Conservation (phyloP, 441 rosid species). For the Pelargonium australe region DNA sequence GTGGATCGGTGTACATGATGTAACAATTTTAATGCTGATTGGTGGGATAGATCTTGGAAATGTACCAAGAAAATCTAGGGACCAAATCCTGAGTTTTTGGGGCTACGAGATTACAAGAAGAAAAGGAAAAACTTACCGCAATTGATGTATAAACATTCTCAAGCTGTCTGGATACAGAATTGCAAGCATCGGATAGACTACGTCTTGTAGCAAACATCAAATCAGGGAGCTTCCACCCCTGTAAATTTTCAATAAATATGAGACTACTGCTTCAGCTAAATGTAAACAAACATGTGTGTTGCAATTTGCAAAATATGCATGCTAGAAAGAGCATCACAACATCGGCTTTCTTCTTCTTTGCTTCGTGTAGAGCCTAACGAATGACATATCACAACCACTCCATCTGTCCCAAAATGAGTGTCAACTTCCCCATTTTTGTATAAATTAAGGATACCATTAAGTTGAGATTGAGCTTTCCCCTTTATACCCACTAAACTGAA, state of each 20-base stretch:
- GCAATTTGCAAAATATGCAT: constrained; percentile 4
- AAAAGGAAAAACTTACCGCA: constrained; percentile 36
- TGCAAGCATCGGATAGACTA: constrained; percentile 77
- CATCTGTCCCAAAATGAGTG: too few relatives aligned
- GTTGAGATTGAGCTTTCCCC: too few relatives aligned
- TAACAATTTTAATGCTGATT: not conserved
- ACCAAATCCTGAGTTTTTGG: too few relatives aligned
- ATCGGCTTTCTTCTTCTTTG: not conserved
- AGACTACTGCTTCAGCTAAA: too few relatives aligned
- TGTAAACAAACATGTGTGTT: not conserved
- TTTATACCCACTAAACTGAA: too few relatives aligned
- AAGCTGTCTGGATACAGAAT: constrained; percentile 64
- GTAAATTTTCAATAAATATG: not conserved
- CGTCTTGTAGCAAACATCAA: constrained; percentile 96
- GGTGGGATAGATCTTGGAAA: not conserved
- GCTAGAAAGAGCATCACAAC: not conserved
- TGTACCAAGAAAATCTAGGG: too few relatives aligned
- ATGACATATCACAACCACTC: too few relatives aligned
- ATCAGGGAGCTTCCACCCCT: constrained; percentile 98
- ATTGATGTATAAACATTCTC: constrained; percentile 68
- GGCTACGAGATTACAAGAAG: not conserved
- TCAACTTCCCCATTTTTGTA: too few relatives aligned
- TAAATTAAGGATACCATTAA: too few relatives aligned
- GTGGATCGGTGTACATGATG: not conserved
- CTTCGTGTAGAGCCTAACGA: too few relatives aligned